Evolutionary conservation across 371 early-diverging fungal species (phyloP).

Genomic region (Mucor plumbeus): DNA sequence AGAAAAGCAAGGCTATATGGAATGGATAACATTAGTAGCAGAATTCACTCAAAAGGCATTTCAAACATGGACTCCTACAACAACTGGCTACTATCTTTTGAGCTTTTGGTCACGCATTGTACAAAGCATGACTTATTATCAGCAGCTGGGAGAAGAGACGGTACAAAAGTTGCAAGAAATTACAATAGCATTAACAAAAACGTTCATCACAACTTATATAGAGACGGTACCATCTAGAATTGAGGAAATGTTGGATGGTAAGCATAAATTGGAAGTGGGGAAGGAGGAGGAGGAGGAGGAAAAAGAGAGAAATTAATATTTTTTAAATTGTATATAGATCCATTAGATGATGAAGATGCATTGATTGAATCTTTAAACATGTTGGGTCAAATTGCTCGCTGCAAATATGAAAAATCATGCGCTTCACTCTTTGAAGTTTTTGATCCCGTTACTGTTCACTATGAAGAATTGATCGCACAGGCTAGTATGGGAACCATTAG

Average conservation of each 20-base stretch:
- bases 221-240: conserved; percentile 54
- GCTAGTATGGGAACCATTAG: conserved; percentile 21
- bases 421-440: conserved; percentile 60
- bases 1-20: conserved; percentile 61
- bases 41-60: conserved; percentile 76
- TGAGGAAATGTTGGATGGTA: conserved; percentile 67
- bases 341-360: conserved; percentile 74
- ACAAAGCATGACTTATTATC: conserved; percentile 56
- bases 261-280: background rate
- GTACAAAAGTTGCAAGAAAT: conserved; percentile 28
- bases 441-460: conserved; percentile 66
- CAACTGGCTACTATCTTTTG: conserved; percentile 66
- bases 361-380: conserved; percentile 68
- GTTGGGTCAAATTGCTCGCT: conserved; percentile 73
- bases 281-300: background rate
- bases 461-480: conserved; percentile 39
- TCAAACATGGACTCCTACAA: conserved; percentile 63
- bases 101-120: conserved; percentile 83
- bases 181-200: conserved; percentile 40
- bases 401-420: conserved; percentile 67
- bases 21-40: conserved; percentile 72
- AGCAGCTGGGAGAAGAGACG: conserved; percentile 27
- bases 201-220: conserved; percentile 56
- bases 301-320: background rate
- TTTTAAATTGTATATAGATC: conserved; percentile 42